Percentiles rank a stretch among this genome's conserved stretches.
Evolutionary conservation across 2,329 filamentous ascomycete genomes (phyloP).

Genomic region (Microcyclosporella mali): DNA sequence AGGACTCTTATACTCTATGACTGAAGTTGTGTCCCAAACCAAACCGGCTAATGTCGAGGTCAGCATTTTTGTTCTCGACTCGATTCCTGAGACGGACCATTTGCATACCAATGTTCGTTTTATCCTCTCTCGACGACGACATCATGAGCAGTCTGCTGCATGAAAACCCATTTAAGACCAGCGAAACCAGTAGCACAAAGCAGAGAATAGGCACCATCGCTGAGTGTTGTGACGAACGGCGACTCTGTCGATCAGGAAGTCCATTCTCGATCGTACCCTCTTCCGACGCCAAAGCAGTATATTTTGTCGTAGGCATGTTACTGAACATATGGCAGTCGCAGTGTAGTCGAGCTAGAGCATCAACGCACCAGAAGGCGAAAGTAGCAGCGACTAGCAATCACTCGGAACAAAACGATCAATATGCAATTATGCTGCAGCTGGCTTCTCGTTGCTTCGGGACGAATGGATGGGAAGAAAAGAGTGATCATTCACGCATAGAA

Average conservation of each 20-base stretch:
- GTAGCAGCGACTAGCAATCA: too few species aligned
- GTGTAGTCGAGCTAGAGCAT: too few species aligned
- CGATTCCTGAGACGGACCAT: not conserved
- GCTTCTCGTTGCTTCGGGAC: too few species aligned
- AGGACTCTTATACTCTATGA: not conserved
- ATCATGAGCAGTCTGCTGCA: not conserved
- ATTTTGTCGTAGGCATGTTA: not conserved
- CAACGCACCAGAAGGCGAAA: too few species aligned
- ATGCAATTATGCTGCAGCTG: too few species aligned
- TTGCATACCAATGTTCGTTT: not conserved
- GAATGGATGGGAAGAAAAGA: too few species aligned
- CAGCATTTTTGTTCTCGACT: not conserved
- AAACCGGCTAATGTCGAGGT: not conserved
- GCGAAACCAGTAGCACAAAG: not conserved
- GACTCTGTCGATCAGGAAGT: not conserved
- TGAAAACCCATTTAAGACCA: slow-evolving; percentile 1
- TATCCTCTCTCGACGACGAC: not conserved
- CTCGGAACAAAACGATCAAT: too few species aligned
- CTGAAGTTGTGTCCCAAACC: not conserved
- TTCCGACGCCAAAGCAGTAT: not conserved
- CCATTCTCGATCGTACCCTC: not conserved
- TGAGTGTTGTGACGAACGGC: not conserved
- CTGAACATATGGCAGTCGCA: too few species aligned
- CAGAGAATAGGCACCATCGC: not conserved
- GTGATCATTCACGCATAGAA: too few species aligned